Conservation (phyloP, 2,329 filamentous ascomycete species). For the Ceratocystis cubensis region DNA sequence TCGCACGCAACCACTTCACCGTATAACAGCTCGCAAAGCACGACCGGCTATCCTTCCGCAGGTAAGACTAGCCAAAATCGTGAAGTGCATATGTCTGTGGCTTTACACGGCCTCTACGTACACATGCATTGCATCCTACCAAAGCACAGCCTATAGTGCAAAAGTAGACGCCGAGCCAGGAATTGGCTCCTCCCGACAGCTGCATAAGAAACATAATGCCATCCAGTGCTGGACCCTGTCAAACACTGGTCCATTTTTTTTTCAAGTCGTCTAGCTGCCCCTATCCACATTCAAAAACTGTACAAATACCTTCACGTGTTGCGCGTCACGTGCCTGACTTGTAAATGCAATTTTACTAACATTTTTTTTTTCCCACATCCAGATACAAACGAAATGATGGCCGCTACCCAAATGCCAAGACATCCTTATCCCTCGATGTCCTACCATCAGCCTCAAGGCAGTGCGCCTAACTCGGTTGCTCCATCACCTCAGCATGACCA, state of each 20-base stretch:
- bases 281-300: not conserved
- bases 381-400: slow-evolving; percentile 56
- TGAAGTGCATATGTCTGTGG: not conserved
- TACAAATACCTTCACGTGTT: not conserved
- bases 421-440: slow-evolving; percentile 74
- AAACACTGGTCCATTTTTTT: not conserved
- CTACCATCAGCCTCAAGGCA: slow-evolving; percentile 90
- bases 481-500: slow-evolving; percentile 83
- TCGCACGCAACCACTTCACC: slow-evolving; percentile 55
- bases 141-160: too few relatives aligned
- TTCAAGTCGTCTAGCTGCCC: not conserved
- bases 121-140: too few relatives aligned
- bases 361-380: not conserved
- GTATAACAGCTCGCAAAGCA: slow-evolving; percentile 70
- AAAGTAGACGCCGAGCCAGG: not conserved
- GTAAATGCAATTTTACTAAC: not conserved
- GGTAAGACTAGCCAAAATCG: slow-evolving; percentile 38
- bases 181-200: not conserved
- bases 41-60: slow-evolving; percentile 75
- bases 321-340: not conserved
- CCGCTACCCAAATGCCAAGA: slow-evolving; percentile 55
- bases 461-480: slow-evolving; percentile 84
- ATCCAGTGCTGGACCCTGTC: not conserved
- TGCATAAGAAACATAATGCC: not conserved
- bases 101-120: too few relatives aligned